A percentile compares a stretch with the other conserved stretches of the same genome.
phyloP scores from a whole-genome alignment of 2,329 filamentous ascomycete genomes.

The Exserohilum rostratum region DNA sequence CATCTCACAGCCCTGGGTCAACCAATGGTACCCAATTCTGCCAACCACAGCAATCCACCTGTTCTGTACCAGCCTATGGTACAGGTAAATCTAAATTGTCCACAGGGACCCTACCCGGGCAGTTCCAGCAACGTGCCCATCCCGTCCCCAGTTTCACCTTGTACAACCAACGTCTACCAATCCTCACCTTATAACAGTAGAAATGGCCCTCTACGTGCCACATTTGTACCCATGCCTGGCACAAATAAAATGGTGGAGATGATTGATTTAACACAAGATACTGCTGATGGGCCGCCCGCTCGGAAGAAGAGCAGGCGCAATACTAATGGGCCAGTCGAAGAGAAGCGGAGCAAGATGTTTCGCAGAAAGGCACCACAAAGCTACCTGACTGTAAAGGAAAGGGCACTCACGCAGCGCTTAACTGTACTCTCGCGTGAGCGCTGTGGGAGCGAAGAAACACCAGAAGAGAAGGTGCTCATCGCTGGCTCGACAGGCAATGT shows the following conservation, averaged over 20 bases:
- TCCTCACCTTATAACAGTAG: too few species aligned
- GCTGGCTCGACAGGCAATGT: conserved; percentile 68
- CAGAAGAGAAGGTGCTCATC: conserved; percentile 61
- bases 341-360: conserved; percentile 42
- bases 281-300: conserved; percentile 16
- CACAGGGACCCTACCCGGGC: too few species aligned
- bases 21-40: too few species aligned
- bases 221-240: too few species aligned
- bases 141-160: too few species aligned
- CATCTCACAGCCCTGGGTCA: too few species aligned
- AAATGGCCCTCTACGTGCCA: too few species aligned
- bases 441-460: conserved; percentile 51
- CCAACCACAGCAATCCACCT: too few species aligned
- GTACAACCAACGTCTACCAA: too few species aligned
- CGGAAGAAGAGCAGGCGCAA: conserved; percentile 28
- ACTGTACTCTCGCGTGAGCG: conserved; percentile 61
- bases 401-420: conserved; percentile 61
- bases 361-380: conserved; percentile 51
- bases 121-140: too few species aligned
- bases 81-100: too few species aligned
- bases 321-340: conserved; percentile 22
- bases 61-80: too few species aligned
- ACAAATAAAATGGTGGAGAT: conserved; percentile 1
- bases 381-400: conserved; percentile 55
- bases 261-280: conserved; percentile 14